Base-by-base conservation (phyloP, 805 yeast genomes). In the Aciculoconidium aculeatum region DNA sequence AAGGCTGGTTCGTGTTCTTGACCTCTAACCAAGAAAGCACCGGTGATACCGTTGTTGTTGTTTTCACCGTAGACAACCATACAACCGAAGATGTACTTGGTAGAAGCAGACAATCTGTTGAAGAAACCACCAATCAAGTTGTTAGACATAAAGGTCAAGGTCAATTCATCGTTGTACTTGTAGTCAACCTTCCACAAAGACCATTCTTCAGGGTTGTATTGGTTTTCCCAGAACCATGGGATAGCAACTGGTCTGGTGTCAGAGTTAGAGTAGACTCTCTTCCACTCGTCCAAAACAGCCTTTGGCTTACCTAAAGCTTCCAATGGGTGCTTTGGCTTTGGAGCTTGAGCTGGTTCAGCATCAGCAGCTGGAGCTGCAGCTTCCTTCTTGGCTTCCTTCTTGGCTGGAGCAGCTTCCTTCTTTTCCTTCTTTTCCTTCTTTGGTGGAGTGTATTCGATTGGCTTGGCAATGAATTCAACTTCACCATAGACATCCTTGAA, bases 61-160 rank as follows among this genome's bases (percentile, higher is more conserved):
- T 87, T 86, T 73, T 84, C 96, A 67, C 98, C 98, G 71, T 83
- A 90, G 48, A 92, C 97, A 51, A 88, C 95, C 67, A 81, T 61
- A 55, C 78, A 71, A 57, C 97, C 98, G 61, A 90, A 90, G 75
- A 92, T 61, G 77, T 78, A 90, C 70, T 90, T 90, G 70, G 84
- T 72, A 42, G 97, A 90, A 44, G 77, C 97, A 37, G 77, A 58
- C 55, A 90, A 76, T 73, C 98, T 84, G 83, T 78, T 79, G 80
- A 90, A 84, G 82, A 90, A 90, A 57, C 97, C 97, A 59, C 96
- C 97, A 56, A 92, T 72, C 65, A 86, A 77, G 79, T 90, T 90
- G 81, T 87, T 87, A 51, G 97, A 85, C 97, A 92, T 92, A 75
- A 90, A 90, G 45, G 95, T 83, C 65, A 83, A 69, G 47, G 96